Percentiles rank a stretch among this genome's conserved stretches.
phyloP scores from a whole-genome alignment of 2,329 filamentous ascomycete species.

The Apiospora malaysiana region DNA sequence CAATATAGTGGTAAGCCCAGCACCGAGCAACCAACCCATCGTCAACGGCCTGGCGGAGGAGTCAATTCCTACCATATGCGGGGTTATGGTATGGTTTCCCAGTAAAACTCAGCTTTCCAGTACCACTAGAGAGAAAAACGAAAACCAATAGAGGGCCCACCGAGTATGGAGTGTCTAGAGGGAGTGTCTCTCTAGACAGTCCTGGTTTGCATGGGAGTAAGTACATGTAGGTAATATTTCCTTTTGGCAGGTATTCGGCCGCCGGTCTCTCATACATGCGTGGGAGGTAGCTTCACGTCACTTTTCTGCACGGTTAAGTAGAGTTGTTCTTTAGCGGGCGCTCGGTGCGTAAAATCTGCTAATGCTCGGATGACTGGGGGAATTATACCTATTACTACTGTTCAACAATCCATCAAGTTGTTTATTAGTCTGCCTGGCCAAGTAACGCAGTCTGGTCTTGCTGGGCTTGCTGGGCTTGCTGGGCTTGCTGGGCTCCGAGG shows the following conservation, averaged over 20 bases:
- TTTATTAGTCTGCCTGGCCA: not conserved
- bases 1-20: not conserved
- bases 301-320: not conserved
- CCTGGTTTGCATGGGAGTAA: not conserved
- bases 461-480: too few species aligned
- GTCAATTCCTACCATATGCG: conserved; percentile 14
- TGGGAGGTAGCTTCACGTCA: not conserved
- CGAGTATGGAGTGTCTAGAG: not conserved
- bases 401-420: not conserved
- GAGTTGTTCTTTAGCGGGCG: not conserved
- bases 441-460: not conserved
- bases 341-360: not conserved
- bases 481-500: not conserved
- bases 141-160: conserved; percentile 2
- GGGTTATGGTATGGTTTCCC: conserved; percentile 7
- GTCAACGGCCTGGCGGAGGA: not conserved
- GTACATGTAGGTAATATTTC: not conserved
- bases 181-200: not conserved
- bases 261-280: not conserved
- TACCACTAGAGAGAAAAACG: not conserved
- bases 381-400: not conserved
- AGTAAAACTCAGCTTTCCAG: conserved; percentile 6
- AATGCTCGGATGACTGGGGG: not conserved
- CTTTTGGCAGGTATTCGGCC: not conserved
- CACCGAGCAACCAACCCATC: not conserved